Evolutionary conservation across 805 yeast species (phyloP).

Genomic region (Torulaspora indica): DNA sequence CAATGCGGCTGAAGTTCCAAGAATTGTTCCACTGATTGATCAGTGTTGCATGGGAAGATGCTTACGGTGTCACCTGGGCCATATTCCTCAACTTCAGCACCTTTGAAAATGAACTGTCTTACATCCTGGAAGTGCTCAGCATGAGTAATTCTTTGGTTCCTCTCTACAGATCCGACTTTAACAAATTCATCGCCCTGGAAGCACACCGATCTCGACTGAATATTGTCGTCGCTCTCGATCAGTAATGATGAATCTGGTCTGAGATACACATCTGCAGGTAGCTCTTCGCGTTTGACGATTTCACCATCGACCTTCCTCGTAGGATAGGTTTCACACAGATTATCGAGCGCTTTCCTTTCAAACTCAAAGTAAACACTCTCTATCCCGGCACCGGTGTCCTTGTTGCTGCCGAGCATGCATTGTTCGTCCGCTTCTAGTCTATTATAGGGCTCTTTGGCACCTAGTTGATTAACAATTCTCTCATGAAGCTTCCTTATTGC

Average conservation of each 20-base stretch:
- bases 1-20: slow-evolving; percentile 64
- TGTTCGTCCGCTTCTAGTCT: slow-evolving; percentile 90
- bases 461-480: slow-evolving; percentile 66
- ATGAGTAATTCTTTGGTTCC: slow-evolving; percentile 61
- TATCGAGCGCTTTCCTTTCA: slow-evolving; percentile 48
- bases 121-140: slow-evolving; percentile 87
- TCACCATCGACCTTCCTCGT: slow-evolving; percentile 28
- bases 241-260: slow-evolving; percentile 30
- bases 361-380: slow-evolving; percentile 77
- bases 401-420: slow-evolving; percentile 57
- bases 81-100: slow-evolving; percentile 36
- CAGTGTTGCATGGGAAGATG: slow-evolving; percentile 69
- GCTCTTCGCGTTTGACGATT: slow-evolving; percentile 17
- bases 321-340: slow-evolving; percentile 37
- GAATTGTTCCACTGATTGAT: slow-evolving; percentile 56
- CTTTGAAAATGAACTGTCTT: slow-evolving; percentile 50
- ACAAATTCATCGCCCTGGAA: slow-evolving; percentile 21
- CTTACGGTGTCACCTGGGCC: slow-evolving; percentile 79
- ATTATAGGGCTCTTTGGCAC: slow-evolving; percentile 64
- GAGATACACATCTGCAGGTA: slow-evolving; percentile 26
- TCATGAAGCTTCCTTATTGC: slow-evolving; percentile 82
- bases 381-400: slow-evolving; percentile 38
- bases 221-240: neutral
- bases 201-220: slow-evolving; percentile 1
- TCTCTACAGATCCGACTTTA: slow-evolving; percentile 42